phyloP scores from a whole-genome alignment of 31 red algal genomes.

The Porphyra umbilicalis region DNA sequence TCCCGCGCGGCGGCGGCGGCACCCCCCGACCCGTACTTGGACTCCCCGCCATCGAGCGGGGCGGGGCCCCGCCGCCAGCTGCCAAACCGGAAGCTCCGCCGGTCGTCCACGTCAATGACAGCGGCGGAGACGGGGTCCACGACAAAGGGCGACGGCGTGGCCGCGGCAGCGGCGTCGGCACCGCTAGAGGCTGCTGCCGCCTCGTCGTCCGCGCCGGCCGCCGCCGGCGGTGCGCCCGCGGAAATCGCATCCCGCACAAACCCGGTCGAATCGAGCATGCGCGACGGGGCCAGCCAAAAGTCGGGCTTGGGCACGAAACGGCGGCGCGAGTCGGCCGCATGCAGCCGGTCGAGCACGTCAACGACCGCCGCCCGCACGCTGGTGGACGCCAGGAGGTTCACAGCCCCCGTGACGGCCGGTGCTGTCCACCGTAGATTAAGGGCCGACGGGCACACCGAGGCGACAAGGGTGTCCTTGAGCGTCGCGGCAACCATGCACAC shows the following conservation, averaged over 20 bases:
- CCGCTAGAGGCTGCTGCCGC: conserved; percentile 11
- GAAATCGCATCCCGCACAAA: conserved; percentile 51
- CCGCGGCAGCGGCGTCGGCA: background rate
- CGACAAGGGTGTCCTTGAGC: conserved; percentile 56
- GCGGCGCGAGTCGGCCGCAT: conserved; percentile 44
- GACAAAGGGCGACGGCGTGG: background rate
- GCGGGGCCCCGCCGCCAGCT: background rate
- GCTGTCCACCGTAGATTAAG: background rate
- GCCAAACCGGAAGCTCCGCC: background rate
- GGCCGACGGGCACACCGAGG: conserved; percentile 24
- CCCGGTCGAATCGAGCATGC: conserved; percentile 29
- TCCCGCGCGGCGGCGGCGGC: background rate
- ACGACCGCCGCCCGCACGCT: conserved; percentile 39
- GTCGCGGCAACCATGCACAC: conserved; percentile 45
- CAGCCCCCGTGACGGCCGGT: background rate
- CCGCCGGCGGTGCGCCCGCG: conserved; percentile 16
- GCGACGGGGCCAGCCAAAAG: conserved; percentile 52
- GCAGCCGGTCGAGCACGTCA: conserved; percentile 38
- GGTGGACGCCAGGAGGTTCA: conserved; percentile 17
- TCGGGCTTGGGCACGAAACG: conserved; percentile 28
- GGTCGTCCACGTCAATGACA: background rate
- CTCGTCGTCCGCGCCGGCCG: background rate
- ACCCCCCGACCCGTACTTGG: background rate
- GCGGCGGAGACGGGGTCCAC: background rate
- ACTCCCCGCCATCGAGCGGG: background rate